Conservation (phyloP, 768 basidiomycete species). For the Royoungia palumana region DNA sequence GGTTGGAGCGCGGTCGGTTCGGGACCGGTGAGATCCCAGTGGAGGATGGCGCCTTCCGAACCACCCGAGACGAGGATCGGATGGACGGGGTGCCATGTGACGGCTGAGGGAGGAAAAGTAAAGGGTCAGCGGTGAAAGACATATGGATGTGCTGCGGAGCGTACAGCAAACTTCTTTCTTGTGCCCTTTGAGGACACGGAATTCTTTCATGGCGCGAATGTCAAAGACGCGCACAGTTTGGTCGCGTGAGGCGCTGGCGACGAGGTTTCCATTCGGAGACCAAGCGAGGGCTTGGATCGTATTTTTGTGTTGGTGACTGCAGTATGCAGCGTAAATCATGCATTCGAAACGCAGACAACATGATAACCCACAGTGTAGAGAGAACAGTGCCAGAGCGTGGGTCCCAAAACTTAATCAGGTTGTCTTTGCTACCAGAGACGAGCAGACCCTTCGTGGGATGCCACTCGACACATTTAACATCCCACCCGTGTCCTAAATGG, state of each 20-base stretch:
- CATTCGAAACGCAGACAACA: not conserved
- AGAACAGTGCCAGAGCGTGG: conserved; percentile 88
- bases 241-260: conserved; percentile 94
- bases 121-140: not conserved
- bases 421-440: conserved; percentile 95
- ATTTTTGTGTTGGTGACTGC: conserved; percentile 94
- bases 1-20: conserved; percentile 38
- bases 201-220: conserved; percentile 97
- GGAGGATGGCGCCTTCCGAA: conserved; percentile 88
- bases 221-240: conserved; percentile 95
- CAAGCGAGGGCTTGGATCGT: conserved; percentile 91
- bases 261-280: conserved; percentile 91
- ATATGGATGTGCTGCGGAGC: conserved; percentile 28
- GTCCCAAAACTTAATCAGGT: conserved; percentile 99
- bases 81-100: conserved; percentile 96
- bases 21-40: conserved; percentile 87
- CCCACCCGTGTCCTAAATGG: conserved; percentile 91
- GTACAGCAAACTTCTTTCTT: conserved; percentile 97
- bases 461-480: conserved; percentile 98
- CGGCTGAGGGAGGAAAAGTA: conserved; percentile 44
- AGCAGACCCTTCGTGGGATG: conserved; percentile 95
- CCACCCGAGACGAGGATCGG: conserved; percentile 91
- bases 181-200: conserved; percentile 89
- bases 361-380: conserved; percentile 72
- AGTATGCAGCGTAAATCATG: not conserved